Base-by-base conservation (phyloP, 306 rosid species). In the Citrullus amarus region DNA sequence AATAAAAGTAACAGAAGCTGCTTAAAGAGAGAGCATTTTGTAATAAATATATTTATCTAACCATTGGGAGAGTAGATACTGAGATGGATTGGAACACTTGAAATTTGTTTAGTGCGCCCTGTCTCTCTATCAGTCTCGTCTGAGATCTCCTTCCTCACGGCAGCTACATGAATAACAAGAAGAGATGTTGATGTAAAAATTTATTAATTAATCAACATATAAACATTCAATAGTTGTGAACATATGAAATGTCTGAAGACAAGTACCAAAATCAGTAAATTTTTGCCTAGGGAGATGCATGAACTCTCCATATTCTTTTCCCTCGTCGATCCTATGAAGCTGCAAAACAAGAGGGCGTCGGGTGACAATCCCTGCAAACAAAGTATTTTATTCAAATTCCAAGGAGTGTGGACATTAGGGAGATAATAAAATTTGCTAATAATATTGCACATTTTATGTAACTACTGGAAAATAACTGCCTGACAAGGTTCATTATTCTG, bases 321-420 rank as follows among this genome's bases (percentile, higher is more conserved):
- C 89, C 38, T 91, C 97, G 16, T 93, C 93, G 75, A 86, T 87
- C 88, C 86, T 89, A 44, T 90, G 97, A 80, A 93, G 98, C 83
- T 93, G 98, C 88, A 93, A 81, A 62, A 93, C 98, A 69, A 93
- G 97, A 62, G 98, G 98, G 63, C 98, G 95, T 61, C 98, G 89
- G 77, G 96, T 93, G 57, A 91, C 96, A 81, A 93, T 93, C 61
- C 98, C 98, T 93, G 89, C 80, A 85, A 75, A 44, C 77, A 50
- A 72, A 72, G 44, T 48, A 46, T 70, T 43, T 48, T 25, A 50
- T 50, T 18, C 43, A 72, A 48, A 43, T 50, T 32, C 60, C 60
- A 50, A 48, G 50, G 43, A 50, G 53, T 28, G 60, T 28, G n/a
- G 51, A 72, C 77, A 70, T 22, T 50, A 28, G 25, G 25, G 20